Conservation (phyloP, 495 filamentous ascomycete genomes). For the Trichoderma virens region DNA sequence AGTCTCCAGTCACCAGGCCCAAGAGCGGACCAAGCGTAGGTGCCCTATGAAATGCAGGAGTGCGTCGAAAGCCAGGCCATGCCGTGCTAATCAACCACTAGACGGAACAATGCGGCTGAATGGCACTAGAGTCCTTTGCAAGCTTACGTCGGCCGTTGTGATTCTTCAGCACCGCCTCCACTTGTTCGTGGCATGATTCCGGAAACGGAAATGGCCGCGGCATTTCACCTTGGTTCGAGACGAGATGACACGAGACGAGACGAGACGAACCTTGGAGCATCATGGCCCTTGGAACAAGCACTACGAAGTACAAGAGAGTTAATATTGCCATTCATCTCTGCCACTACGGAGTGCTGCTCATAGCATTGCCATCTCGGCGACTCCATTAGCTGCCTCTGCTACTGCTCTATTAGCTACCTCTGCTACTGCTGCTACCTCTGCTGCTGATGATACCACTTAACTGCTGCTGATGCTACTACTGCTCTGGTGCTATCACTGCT, state of each 20-base stretch:
- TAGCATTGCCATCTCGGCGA: too few relatives aligned
- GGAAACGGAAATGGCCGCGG: background rate
- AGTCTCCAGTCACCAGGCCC: background rate
- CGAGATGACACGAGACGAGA: background rate
- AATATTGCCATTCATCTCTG: too few relatives aligned
- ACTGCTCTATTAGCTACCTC: too few relatives aligned
- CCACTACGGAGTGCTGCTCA: too few relatives aligned
- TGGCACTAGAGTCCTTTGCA: background rate
- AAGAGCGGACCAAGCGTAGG: background rate
- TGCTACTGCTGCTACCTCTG: too few relatives aligned
- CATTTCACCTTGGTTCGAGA: too few relatives aligned
- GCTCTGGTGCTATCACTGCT: too few relatives aligned
- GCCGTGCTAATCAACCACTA: background rate
- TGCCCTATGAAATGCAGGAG: background rate
- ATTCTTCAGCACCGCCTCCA: background rate
- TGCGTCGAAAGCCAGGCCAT: background rate
- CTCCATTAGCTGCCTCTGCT: too few relatives aligned
- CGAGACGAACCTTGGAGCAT: background rate
- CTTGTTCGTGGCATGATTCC: constrained; percentile 7
- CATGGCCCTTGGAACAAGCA: background rate
- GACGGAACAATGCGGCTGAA: background rate
- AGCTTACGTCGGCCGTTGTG: background rate
- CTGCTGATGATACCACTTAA: too few relatives aligned
- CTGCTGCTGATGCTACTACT: too few relatives aligned
- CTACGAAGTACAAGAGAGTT: too few relatives aligned